phyloP scores from a whole-genome alignment of 805 yeast genomes.

The Torulaspora delbrueckii region DNA sequence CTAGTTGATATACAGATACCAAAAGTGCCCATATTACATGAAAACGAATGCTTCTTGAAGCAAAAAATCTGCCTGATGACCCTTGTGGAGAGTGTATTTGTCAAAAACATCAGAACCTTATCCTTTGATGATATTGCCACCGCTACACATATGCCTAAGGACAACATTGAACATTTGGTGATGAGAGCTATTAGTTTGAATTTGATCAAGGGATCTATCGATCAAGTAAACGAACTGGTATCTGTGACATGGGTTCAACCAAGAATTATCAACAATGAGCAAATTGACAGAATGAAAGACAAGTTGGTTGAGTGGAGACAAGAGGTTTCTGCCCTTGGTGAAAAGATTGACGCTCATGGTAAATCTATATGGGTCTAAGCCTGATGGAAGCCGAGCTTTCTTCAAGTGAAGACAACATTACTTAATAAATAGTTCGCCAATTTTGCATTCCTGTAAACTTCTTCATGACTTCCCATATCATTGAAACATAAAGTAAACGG shows the following conservation, averaged over 20 bases:
- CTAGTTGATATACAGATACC: slow-evolving; percentile 39
- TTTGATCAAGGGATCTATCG: slow-evolving; percentile 82
- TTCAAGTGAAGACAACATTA: slow-evolving; percentile 12
- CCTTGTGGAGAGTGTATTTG: slow-evolving; percentile 78
- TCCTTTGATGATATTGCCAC: slow-evolving; percentile 67
- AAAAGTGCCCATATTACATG: slow-evolving; percentile 52
- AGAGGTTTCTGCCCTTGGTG: slow-evolving; percentile 62
- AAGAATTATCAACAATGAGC: slow-evolving; percentile 76
- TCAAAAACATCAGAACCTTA: slow-evolving; percentile 69
- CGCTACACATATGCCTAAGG: slow-evolving; percentile 57
- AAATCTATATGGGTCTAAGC: slow-evolving; percentile 57
- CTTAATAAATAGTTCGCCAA: slow-evolving; percentile 35
- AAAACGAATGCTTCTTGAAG: slow-evolving; percentile 61
- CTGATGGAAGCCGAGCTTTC: background rate
- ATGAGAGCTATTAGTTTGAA: slow-evolving; percentile 87
- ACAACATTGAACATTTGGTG: slow-evolving; percentile 80
- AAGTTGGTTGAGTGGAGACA: slow-evolving; percentile 74
- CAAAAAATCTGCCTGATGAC: slow-evolving; percentile 93
- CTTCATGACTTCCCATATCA: slow-evolving; percentile 59
- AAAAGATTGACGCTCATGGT: slow-evolving; percentile 57
- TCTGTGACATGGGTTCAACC: slow-evolving; percentile 95
- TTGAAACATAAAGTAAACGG: slow-evolving; percentile 29
- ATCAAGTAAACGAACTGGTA: slow-evolving; percentile 75
- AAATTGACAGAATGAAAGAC: slow-evolving; percentile 68
- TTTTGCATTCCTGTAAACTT: slow-evolving; percentile 47